Evolutionary conservation across 2,329 filamentous ascomycete genomes (phyloP), one percentile per base, ranked within the genome.

Genomic region (Claviceps citrina): DNA sequence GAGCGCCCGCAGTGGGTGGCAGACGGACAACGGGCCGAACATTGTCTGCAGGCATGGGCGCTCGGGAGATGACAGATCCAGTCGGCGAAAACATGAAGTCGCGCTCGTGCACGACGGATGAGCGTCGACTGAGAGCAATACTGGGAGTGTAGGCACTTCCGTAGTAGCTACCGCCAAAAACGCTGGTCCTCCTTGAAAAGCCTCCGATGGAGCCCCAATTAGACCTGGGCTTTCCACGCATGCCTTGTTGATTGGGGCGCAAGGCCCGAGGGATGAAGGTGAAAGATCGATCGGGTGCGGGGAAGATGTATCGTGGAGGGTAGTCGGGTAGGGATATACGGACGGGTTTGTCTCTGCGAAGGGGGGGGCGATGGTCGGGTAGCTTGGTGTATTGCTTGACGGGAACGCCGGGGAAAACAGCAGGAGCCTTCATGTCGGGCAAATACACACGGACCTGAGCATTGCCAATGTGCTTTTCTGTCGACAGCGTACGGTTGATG

Each of bases 181-280:
- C 72, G 56, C 86, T 93, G n/a, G 84, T 89, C 46, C 83, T 76
- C 52, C 84, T 81, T 7, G 81, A 85, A 49, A 71, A 78, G 9
- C 73, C 73, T 5, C 74, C 73, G 41, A 81, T 64, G 52, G 66
- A 84, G 48, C 68, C 79, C 61, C 82, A 72, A 13, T 76, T 76
- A 43, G 84, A 81, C 43, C 79, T 73, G 28, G 84, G 78, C 54
- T 84, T 81, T 44, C 81, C 82, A 36, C 58, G 55, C 43, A 54
- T 53, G 41, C 93, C 83, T 64, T 93, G 84, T 57, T 93, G 86
- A 56, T 94, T 95, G 12, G 91, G 91, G 49, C 91, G 77, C 65
- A 95, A 73, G 9, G 89, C 89, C 49, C 91, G 75, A 10, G 91
- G 91, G 44, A 98, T 98, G 62, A 98, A 98, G 52, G 95, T 93